A percentile compares a stretch with the other conserved stretches of the same genome.
These are phyloP conservation scores for Kokia cookei DNA, from an alignment of 441 rosid genomes.

Conservation along the genomic window DNA sequence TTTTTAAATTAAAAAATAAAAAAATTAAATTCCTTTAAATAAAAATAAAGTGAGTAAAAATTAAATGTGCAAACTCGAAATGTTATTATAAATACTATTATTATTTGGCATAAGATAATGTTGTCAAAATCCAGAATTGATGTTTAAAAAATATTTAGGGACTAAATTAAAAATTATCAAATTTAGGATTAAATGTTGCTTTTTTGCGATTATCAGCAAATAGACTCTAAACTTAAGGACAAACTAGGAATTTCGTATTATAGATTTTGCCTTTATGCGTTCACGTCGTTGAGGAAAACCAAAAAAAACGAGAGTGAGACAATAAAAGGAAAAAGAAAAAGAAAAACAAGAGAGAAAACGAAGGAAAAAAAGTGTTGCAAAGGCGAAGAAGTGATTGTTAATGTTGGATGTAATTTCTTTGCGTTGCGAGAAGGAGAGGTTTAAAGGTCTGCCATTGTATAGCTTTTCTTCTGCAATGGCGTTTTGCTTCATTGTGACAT, in stretches of 20 bases:
- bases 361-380: conserved; percentile 14
- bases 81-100: too few relatives aligned
- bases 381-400: neutral
- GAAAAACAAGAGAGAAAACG: neutral
- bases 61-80: too few relatives aligned
- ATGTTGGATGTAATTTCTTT: neutral
- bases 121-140: too few relatives aligned
- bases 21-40: too few relatives aligned
- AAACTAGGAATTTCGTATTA: conserved; percentile 3
- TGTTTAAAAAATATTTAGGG: too few relatives aligned
- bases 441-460: conserved; percentile 24
- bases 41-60: too few relatives aligned
- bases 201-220: neutral
- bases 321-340: conserved; percentile 11
- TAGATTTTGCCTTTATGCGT: conserved; percentile 15
- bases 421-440: neutral
- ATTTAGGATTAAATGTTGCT: too few relatives aligned
- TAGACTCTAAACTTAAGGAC: conserved; percentile 1
- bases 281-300: conserved; percentile 27
- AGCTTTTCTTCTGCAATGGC: conserved; percentile 3
- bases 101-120: too few relatives aligned
- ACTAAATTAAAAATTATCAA: too few relatives aligned
- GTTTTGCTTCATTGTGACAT: conserved; percentile 4
- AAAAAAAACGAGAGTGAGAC: conserved; percentile 1
- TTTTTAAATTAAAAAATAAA: too few relatives aligned